These are phyloP conservation scores for Exophiala dermatitidis DNA, from an alignment of 2,329 filamentous ascomycete species.

Conservation along the genomic window DNA sequence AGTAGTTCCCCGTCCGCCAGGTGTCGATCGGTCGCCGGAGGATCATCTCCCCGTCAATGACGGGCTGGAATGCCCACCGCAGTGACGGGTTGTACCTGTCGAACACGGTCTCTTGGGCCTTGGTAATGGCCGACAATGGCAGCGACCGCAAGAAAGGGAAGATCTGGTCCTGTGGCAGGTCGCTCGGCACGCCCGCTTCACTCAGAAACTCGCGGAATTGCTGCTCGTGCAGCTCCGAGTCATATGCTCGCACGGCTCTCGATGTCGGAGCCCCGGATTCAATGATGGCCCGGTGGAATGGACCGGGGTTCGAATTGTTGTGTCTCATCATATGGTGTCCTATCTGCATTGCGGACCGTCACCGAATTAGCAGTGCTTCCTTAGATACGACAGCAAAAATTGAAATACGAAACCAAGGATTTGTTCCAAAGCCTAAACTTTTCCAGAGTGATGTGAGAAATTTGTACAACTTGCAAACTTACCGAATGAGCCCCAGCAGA, in stretches of 20 bases:
- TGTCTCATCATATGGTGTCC: slow-evolving; percentile 31
- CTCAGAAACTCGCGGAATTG: slow-evolving; percentile 46
- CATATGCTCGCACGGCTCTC: slow-evolving; percentile 37
- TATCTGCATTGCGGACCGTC: slow-evolving; percentile 9
- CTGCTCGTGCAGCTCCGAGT: slow-evolving; percentile 37
- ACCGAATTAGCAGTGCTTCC: not conserved
- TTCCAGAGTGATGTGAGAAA: too few species aligned
- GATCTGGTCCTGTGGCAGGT: slow-evolving; percentile 28
- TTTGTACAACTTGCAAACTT: not conserved
- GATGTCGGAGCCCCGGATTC: slow-evolving; percentile 45
- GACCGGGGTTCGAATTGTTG: slow-evolving; percentile 22
- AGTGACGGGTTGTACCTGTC: slow-evolving; percentile 43
- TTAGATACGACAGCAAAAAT: not conserved
- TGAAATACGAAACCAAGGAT: too few species aligned
- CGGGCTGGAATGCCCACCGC: slow-evolving; percentile 53
- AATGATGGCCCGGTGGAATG: slow-evolving; percentile 44
- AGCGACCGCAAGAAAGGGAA: slow-evolving; percentile 36
- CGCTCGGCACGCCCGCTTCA: slow-evolving; percentile 32
- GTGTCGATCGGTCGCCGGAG: slow-evolving; percentile 51
- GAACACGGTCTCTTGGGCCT: slow-evolving; percentile 42
- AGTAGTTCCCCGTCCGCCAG: slow-evolving; percentile 49
- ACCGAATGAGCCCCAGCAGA: slow-evolving; percentile 35
- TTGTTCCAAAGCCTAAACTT: not conserved
- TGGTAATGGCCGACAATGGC: slow-evolving; percentile 33
- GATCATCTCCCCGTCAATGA: slow-evolving; percentile 49